Base-by-base conservation (phyloP, 78 protist genomes). In the Chrysochromulina tobinii region DNA sequence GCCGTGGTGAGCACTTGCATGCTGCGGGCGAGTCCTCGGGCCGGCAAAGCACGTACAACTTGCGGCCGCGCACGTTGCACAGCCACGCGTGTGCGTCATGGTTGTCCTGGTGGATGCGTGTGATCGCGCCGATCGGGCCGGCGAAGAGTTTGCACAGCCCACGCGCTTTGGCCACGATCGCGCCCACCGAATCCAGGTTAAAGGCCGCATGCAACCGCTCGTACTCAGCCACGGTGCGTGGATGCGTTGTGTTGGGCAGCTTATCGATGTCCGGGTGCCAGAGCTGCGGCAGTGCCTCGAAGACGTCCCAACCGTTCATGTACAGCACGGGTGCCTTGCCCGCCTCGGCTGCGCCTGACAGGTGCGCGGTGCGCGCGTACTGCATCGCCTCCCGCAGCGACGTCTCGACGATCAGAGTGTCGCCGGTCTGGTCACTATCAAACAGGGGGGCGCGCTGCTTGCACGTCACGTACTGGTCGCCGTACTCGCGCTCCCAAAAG, bases 1-100 rank as follows among this genome's bases (percentile, higher is more conserved):
- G 38, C 38, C 38, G 38, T 38, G 38, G 38, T 38, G 38, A 38
- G 38, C 38, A 38, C 38, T 38, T 38, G n/a, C n/a, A n/a, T 51
- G 27, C 38, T 38, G 38, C 38, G 38, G 38, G 38, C 38, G 38
- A 38, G 38, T 38, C 38, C 38, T 8, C 57, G 27, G 83, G 83
- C 21, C 58, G 25, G 23, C 25, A 2, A 23, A 50, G 57, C 25
- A 75, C 83, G 57, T 75, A 75, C 83, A 75, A 23, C 83, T 75
- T 75, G 83, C 21, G 23, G n/a, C 83, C 83, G 1, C 21, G 83
- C 21, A 75, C 4, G 25, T 75, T 2, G 3, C 25, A 9, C 23
- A 75, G 83, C 83, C 83, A 75, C n/a, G 83, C 83, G 23, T 75
- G 83, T 11, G 83, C 83, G 25, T 18, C 27, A 57, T 75, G 83